Conservation (phyloP, 352 stramenopile species). For the Phytophthora fragariaefolia region DNA sequence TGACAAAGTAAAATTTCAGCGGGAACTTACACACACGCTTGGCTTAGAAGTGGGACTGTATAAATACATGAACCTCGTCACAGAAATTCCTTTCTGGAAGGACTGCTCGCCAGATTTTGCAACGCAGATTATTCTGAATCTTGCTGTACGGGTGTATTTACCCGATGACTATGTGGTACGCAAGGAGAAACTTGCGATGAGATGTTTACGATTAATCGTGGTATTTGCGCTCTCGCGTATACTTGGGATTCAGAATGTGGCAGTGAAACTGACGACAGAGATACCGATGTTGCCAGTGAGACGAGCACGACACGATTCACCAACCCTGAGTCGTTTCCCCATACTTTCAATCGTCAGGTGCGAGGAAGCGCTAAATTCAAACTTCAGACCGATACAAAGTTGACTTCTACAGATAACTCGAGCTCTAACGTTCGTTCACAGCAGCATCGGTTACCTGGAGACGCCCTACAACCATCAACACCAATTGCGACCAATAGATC, state of each 20-base stretch:
- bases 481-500: neutral
- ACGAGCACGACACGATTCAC: neutral
- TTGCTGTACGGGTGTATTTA: neutral
- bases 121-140: neutral
- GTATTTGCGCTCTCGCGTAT: neutral
- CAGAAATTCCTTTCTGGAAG: neutral
- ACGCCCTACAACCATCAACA: neutral
- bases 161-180: neutral
- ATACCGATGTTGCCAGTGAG: neutral
- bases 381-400: neutral
- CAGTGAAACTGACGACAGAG: neutral
- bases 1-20: neutral
- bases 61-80: neutral
- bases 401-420: neutral
- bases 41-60: neutral
- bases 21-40: neutral
- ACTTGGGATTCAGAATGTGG: neutral
- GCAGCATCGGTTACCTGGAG: neutral
- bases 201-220: conserved; percentile 1
- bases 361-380: neutral
- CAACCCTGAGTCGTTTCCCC: neutral
- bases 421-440: neutral
- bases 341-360: neutral
- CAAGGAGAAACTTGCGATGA: neutral
- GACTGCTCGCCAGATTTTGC: neutral